Evolutionary conservation across 768 basidiomycete species (phyloP), one percentile per base, ranked within the genome.

Genomic region (Pisolithus tinctorius): DNA sequence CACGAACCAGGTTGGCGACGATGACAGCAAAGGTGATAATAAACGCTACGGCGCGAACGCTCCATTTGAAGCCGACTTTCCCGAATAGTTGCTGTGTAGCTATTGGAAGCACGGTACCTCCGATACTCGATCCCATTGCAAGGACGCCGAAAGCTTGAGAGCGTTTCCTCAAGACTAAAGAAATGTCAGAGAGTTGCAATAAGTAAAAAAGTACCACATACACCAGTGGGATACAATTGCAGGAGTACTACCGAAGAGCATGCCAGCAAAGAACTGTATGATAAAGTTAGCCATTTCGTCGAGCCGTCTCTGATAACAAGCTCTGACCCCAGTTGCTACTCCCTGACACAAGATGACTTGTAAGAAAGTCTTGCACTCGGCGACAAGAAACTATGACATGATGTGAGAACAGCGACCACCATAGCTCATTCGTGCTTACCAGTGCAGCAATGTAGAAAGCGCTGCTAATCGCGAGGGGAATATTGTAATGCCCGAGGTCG

Each of bases 1-100:
- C n/a, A 46, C 49, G n/a, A 17, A 50, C 49, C 48, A 84, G 50
- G 63, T 83, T 85, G 7, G 75, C 72, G 13, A 76, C 63, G 3
- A 73, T 72, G 3, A 85, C 66, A 1, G 72, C 64, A 16, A 72
- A 58, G 2, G 84, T 52, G 0, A 85, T 67, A 20, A 84, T 76
- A 57, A 86, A 79, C 0, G 77, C 83, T 27, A 84, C 60, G 26
- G 82, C 77, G n/a, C 85, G 73, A 74, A 83, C 81, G 0, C 84
- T 82, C 85, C 84, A 87, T 49, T 67, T 69, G 62, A 86, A 86
- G 78, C 80, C 78, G 10, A 82, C 71, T 48, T 59, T 53, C 0
- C 65, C 60, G 29, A 83, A 71, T 16, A 84, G 70, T 34, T 75
- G 74, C 36, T 72, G 75, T 5, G 77, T 71, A 8, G 74, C 59